Base-by-base conservation (phyloP, 176 grass and related monocot genomes). In the Dactylis glomerata region DNA sequence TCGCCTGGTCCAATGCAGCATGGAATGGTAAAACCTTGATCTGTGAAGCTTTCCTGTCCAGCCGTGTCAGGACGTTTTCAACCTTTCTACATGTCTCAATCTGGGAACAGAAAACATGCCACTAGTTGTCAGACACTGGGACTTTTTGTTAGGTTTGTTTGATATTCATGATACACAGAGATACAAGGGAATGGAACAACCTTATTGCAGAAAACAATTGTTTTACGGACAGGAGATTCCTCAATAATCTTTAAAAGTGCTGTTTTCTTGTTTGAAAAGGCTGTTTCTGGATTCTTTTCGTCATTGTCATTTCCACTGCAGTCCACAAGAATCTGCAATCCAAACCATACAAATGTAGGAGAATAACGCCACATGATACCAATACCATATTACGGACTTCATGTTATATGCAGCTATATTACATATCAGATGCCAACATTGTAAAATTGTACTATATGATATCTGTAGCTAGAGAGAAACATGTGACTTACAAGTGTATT, bases 31-130 rank as follows among this genome's bases (percentile, higher is more conserved):
- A 16, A 38, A 94, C 89, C 83, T 93, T 92, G 62, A 98, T 90
- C 17, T 86, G 82, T 0, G 63, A 68, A 55, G 90, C 96, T 75
- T 98, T 95, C 72, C 89, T 90, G 86, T 94, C 93, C 70, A 96
- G 72, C 62, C 93, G 84, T 49, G 78, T 91, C 74, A 96, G 81
- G n/a, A 62, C 85, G 49, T 96, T 92, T 67, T 98, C 96, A 10
- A 98, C 96, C 67, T 91, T 98, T 84, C 96, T 94, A 71, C 96
- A 98, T 20, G 96, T 95, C 89, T 96, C 96, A 73, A 98, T 98
- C 93, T 98, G 37, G 23, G 42, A 76, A 49, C 62, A 81, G 2
- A 82, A 63, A 79, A 49, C 13, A 65, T 5, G 73, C 2, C 20
- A 9, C 57, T 16, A 10, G 2, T 33, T 33, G 32, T 37, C 77